phyloP scores from a whole-genome alignment of 2,329 filamentous ascomycete genomes.

The Neopestalotiopsis sp. region DNA sequence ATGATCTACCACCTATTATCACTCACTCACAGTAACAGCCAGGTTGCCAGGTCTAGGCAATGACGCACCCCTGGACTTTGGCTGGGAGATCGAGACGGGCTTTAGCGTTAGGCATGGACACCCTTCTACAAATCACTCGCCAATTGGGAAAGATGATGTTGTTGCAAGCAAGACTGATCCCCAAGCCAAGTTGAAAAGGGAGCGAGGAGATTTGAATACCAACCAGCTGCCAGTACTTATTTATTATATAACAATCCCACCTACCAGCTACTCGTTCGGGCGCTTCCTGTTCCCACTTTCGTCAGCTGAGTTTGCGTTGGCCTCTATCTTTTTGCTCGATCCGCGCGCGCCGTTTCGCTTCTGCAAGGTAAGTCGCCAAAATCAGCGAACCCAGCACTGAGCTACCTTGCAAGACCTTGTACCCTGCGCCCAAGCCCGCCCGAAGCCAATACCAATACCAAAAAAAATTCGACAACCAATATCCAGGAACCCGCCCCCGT shows the following conservation, averaged over 20 bases:
- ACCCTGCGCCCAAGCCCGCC: not conserved
- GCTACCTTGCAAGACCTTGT: not conserved
- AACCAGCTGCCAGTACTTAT: not conserved
- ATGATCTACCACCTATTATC: too few species aligned
- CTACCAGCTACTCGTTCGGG: not conserved
- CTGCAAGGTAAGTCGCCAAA: not conserved
- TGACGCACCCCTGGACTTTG: not conserved
- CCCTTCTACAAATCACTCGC: not conserved
- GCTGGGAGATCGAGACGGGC: not conserved
- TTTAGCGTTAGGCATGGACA: not conserved
- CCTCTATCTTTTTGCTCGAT: not conserved
- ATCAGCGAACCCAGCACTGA: not conserved
- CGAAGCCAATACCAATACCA: too few species aligned
- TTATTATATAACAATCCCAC: not conserved
- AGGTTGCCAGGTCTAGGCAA: not conserved
- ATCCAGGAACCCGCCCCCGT: constrained; percentile 27
- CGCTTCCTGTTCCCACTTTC: not conserved
- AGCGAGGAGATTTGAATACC: not conserved
- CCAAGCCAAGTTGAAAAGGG: not conserved
- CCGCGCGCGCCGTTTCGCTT: not conserved
- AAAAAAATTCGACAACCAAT: not conserved
- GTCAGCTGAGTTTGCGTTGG: not conserved
- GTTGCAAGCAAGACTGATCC: not conserved
- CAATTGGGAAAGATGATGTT: not conserved
- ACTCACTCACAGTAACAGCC: not conserved